phyloP scores from a whole-genome alignment of 129 eudicot species.

The Flaveria linearis region DNA sequence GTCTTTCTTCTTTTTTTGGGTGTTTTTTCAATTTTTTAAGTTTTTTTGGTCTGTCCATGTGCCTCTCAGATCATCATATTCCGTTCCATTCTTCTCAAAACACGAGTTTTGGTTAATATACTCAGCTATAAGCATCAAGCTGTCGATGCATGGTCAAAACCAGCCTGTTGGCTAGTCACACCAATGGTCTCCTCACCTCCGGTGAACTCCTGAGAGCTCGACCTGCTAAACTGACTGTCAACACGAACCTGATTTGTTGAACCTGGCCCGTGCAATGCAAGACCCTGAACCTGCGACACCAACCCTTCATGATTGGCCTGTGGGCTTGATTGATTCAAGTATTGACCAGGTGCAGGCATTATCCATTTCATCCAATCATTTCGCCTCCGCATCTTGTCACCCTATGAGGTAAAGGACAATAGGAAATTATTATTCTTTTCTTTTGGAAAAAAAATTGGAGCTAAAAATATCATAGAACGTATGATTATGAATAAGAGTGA shows the following conservation, averaged over 20 bases:
- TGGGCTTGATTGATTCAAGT: constrained; percentile 44
- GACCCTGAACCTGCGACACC: constrained; percentile 37
- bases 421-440: too few relatives aligned
- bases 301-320: constrained; percentile 35
- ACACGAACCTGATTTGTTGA: constrained; percentile 30
- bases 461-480: too few relatives aligned
- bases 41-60: constrained; percentile 36
- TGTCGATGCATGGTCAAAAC: constrained; percentile 18
- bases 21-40: constrained; percentile 11
- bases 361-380: constrained; percentile 61
- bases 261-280: constrained; percentile 37
- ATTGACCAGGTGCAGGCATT: constrained; percentile 46
- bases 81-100: constrained; percentile 35
- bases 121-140: constrained; percentile 36
- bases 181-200: constrained; percentile 19
- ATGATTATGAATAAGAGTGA: too few relatives aligned
- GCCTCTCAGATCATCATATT: constrained; percentile 38
- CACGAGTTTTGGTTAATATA: constrained; percentile 4
- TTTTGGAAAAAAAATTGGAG: too few relatives aligned
- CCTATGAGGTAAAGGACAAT: constrained; percentile 27
- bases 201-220: constrained; percentile 40
- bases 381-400: constrained; percentile 56
- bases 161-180: not conserved
- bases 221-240: constrained; percentile 35
- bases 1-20: not conserved